Conservation (phyloP, 176 grass and related monocot genomes). For the bread wheat (Triticum aestivum) region DNA sequence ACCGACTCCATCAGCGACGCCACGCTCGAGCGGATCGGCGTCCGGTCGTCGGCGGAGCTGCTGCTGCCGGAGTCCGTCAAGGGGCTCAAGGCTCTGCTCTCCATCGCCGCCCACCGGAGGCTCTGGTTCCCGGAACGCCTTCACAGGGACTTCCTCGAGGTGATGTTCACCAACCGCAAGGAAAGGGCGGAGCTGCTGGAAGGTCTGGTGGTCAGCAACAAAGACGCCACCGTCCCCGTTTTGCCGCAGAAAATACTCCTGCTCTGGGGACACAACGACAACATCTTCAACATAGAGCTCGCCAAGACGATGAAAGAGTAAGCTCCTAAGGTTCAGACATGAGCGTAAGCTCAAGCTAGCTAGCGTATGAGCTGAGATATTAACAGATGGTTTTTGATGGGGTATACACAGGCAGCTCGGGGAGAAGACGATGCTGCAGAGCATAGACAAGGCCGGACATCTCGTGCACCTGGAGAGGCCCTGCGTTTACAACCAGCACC, state of each 20-base stretch:
- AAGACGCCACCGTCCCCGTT: slow-evolving; percentile 61
- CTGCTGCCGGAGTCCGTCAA: slow-evolving; percentile 79
- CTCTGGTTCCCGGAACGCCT: slow-evolving; percentile 79
- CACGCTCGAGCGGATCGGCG: slow-evolving; percentile 54
- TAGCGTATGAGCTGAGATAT: background rate
- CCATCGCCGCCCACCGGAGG: slow-evolving; percentile 53
- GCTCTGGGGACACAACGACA: slow-evolving; percentile 86
- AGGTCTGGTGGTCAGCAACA: slow-evolving; percentile 82
- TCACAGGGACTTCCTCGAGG: slow-evolving; percentile 69
- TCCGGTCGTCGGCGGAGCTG: slow-evolving; percentile 69
- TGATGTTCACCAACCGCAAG: slow-evolving; percentile 86
- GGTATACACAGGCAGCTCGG: slow-evolving; percentile 59
- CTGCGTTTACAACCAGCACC: slow-evolving; percentile 52
- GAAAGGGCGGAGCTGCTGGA: slow-evolving; percentile 79
- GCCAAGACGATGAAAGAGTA: slow-evolving; percentile 88
- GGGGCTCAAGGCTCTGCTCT: slow-evolving; percentile 85
- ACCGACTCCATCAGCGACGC: slow-evolving; percentile 70
- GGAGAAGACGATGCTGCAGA: slow-evolving; percentile 62
- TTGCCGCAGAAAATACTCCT: slow-evolving; percentile 78
- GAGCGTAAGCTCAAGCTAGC: background rate
- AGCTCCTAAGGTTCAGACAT: background rate
- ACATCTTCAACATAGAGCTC: slow-evolving; percentile 77
- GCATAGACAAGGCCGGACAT: slow-evolving; percentile 73
- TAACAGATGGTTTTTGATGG: background rate
- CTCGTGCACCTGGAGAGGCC: slow-evolving; percentile 84